Evolutionary conservation across 2,329 filamentous ascomycete genomes (phyloP).

Genomic region (Calonectria henricotiae): DNA sequence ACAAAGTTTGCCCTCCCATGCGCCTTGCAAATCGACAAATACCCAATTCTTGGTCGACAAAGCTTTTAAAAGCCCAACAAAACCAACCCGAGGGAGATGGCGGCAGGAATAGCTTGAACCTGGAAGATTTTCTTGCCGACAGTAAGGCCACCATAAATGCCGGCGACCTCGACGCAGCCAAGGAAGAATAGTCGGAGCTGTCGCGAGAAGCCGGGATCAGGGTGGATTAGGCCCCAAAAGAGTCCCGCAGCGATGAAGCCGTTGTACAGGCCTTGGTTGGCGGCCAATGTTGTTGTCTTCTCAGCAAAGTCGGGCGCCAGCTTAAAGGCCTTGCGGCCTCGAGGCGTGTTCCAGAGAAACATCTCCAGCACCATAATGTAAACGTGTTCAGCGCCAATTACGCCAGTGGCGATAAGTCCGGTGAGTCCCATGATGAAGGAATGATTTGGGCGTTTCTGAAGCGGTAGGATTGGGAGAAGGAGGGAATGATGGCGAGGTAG

Average conservation of each 20-base stretch:
- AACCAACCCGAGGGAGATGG: slow-evolving; percentile 53
- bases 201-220: slow-evolving; percentile 59
- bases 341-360: slow-evolving; percentile 67
- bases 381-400: slow-evolving; percentile 62
- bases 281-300: slow-evolving; percentile 63
- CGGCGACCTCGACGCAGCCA: slow-evolving; percentile 64
- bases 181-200: slow-evolving; percentile 68
- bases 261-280: slow-evolving; percentile 70
- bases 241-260: slow-evolving; percentile 69
- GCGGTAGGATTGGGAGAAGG: not conserved
- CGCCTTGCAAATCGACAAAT: slow-evolving; percentile 13
- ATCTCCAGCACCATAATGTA: slow-evolving; percentile 69
- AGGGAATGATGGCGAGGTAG: not conserved
- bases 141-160: slow-evolving; percentile 64
- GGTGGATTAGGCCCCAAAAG: slow-evolving; percentile 65
- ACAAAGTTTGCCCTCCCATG: slow-evolving; percentile 8
- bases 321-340: slow-evolving; percentile 63
- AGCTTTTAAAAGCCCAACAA: slow-evolving; percentile 46
- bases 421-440: slow-evolving; percentile 55
- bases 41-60: not conserved
- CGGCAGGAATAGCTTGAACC: slow-evolving; percentile 60
- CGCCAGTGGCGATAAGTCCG: slow-evolving; percentile 56
- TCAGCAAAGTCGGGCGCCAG: slow-evolving; percentile 64
- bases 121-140: slow-evolving; percentile 61
- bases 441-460: not conserved